phyloP scores from a whole-genome alignment of 2,329 filamentous ascomycete genomes.

The Aphanoascus verrucosus region DNA sequence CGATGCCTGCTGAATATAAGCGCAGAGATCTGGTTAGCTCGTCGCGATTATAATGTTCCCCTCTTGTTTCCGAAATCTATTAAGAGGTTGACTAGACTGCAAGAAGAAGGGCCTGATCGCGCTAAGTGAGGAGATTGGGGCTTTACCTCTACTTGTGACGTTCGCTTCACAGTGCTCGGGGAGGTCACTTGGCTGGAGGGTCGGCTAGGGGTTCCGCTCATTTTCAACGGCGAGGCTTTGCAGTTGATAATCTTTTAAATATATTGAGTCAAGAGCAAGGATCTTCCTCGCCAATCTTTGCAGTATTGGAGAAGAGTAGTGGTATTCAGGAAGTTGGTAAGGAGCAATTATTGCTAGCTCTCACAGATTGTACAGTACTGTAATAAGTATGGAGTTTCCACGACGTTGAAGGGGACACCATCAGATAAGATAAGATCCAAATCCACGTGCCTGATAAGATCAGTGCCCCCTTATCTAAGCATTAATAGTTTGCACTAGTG shows the following conservation, averaged over 20 bases:
- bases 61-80: too few relatives aligned
- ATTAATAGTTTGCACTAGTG: background rate
- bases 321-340: too few relatives aligned
- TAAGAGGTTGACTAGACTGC: too few relatives aligned
- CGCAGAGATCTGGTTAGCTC: background rate
- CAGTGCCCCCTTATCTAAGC: background rate
- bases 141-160: background rate
- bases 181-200: conserved; percentile 3
- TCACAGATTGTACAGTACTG: too few relatives aligned
- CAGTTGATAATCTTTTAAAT: background rate
- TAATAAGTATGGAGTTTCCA: background rate
- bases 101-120: too few relatives aligned
- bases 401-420: background rate
- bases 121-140: too few relatives aligned
- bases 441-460: background rate
- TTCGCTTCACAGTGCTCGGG: background rate
- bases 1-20: conserved; percentile 6
- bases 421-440: conserved; percentile 8
- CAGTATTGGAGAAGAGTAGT: too few relatives aligned
- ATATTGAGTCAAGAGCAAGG: too few relatives aligned
- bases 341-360: too few relatives aligned
- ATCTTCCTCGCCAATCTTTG: too few relatives aligned
- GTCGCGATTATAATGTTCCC: too few relatives aligned
- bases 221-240: background rate
- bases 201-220: conserved; percentile 7